These are phyloP conservation scores for Colletotrichum incanum DNA, from an alignment of 2,329 filamentous ascomycete genomes.

Conservation along the genomic window DNA sequence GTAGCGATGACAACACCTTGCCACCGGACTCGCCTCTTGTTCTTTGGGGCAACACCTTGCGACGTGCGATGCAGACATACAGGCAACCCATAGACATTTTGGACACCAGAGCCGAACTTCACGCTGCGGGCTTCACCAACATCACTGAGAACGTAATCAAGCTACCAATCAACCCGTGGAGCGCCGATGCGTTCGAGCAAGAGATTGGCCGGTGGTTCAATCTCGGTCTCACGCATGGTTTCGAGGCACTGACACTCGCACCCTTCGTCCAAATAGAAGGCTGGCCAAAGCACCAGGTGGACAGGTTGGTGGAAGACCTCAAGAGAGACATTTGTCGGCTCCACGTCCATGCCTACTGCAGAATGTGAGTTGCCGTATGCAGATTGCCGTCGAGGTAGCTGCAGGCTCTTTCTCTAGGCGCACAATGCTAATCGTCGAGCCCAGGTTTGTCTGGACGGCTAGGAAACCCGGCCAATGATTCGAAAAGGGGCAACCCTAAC, in stretches of 20 bases:
- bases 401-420: neutral
- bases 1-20: slow-evolving; percentile 77
- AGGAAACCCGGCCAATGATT: slow-evolving; percentile 43
- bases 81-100: slow-evolving; percentile 77
- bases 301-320: slow-evolving; percentile 73
- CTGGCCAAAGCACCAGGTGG: slow-evolving; percentile 75
- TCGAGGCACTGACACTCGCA: slow-evolving; percentile 81
- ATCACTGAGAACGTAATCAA: slow-evolving; percentile 79
- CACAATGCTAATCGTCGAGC: slow-evolving; percentile 23
- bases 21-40: slow-evolving; percentile 70
- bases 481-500: slow-evolving; percentile 3
- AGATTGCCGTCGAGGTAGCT: slow-evolving; percentile 24
- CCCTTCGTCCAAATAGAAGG: slow-evolving; percentile 77
- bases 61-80: slow-evolving; percentile 76
- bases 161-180: slow-evolving; percentile 84
- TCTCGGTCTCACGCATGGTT: slow-evolving; percentile 79
- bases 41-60: slow-evolving; percentile 80
- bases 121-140: slow-evolving; percentile 83
- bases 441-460: slow-evolving; percentile 46
- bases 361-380: slow-evolving; percentile 72
- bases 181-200: slow-evolving; percentile 73
- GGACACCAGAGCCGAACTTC: slow-evolving; percentile 67
- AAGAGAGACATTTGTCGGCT: slow-evolving; percentile 79
- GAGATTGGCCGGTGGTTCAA: slow-evolving; percentile 89
- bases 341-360: slow-evolving; percentile 80